Evolutionary conservation across 2,329 filamentous ascomycete species (phyloP), one percentile per base, ranked within the genome.

Genomic region (Fusarium sp.): DNA sequence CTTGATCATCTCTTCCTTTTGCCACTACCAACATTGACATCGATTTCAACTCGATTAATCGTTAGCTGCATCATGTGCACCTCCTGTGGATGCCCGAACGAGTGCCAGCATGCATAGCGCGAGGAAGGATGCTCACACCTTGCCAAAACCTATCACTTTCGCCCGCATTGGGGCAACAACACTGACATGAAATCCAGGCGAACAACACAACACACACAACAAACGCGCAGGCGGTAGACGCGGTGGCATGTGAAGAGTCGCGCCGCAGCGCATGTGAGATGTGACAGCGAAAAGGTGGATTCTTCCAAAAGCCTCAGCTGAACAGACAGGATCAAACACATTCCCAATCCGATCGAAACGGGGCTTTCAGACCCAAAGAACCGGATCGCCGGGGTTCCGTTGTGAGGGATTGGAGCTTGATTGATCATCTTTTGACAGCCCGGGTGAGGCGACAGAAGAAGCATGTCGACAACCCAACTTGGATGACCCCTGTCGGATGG

Each of bases 401-500:
- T 61, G 31, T 23, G 50, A 36, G 31, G n/a, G 29, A 34, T 36
- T 53, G 49, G 29, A 31, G 16, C 49, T 33, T 53, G 49, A 53
- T 53, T 54, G 31, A 54, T 50, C 33, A 49, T 49, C 44, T 49
- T 49, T 53, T 62, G 61, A 68, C 67, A 68, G 68, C 40, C 38
- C 20, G 65, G 56, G 34, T 23, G 29, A 50, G 40, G 55, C 29
- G 13, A 46, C 42, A 42, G 54, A 61, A 68, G 65, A 61, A 61
- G 34, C 68, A 61, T 54, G 40, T 58, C 60, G 34, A 55, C 38
- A 34, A 58, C 34, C 49, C 49, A 57, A 62, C 62, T 56, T 71
- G 68, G 68, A 65, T 67, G 16, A 64, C 36, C 69, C 69, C 56
- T 71, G 69, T 64, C 62, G 9, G 50, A 61, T 40, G 58, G 53